Evolutionary conservation across 495 filamentous ascomycete genomes (phyloP).

Genomic region (Viridothelium virens): DNA sequence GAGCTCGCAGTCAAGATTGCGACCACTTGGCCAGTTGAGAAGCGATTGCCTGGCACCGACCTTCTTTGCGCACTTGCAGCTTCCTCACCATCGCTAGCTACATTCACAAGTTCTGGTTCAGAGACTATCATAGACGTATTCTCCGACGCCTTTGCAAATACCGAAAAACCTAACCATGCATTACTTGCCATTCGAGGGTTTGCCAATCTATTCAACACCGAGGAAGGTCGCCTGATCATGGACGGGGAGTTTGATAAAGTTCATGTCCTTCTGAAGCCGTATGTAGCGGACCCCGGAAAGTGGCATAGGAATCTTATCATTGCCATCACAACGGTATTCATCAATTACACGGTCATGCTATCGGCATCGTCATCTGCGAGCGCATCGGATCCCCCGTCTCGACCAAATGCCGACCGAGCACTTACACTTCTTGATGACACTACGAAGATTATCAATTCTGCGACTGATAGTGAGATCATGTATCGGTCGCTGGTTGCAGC

Average conservation of each 20-base stretch:
- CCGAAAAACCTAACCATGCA: constrained; percentile 57
- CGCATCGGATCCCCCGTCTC: constrained; percentile 14
- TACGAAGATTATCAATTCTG: constrained; percentile 50
- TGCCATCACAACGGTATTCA: constrained; percentile 70
- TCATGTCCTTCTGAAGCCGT: constrained; percentile 28
- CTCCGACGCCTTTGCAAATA: constrained; percentile 48
- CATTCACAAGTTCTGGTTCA: constrained; percentile 37
- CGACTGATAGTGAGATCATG: constrained; percentile 71
- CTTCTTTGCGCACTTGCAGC: constrained; percentile 71
- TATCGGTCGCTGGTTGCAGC: constrained; percentile 76
- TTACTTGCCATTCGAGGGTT: constrained; percentile 80
- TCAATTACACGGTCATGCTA: constrained; percentile 66
- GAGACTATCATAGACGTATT: constrained; percentile 50
- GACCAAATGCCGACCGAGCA: constrained; percentile 45
- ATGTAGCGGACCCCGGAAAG: constrained; percentile 41
- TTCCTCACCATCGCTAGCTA: constrained; percentile 53
- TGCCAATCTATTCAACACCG: constrained; percentile 78
- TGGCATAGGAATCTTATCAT: constrained; percentile 70
- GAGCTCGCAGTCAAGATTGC: constrained; percentile 46
- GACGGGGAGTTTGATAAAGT: constrained; percentile 48
- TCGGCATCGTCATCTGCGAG: constrained; percentile 28
- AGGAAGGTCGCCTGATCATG: constrained; percentile 57
- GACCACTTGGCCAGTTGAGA: constrained; percentile 67
- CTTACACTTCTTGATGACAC: constrained; percentile 57
- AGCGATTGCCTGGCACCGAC: constrained; percentile 77